Evolutionary conservation across 2,329 filamentous ascomycete genomes (phyloP).

Genomic region (Mariannaea sp.): DNA sequence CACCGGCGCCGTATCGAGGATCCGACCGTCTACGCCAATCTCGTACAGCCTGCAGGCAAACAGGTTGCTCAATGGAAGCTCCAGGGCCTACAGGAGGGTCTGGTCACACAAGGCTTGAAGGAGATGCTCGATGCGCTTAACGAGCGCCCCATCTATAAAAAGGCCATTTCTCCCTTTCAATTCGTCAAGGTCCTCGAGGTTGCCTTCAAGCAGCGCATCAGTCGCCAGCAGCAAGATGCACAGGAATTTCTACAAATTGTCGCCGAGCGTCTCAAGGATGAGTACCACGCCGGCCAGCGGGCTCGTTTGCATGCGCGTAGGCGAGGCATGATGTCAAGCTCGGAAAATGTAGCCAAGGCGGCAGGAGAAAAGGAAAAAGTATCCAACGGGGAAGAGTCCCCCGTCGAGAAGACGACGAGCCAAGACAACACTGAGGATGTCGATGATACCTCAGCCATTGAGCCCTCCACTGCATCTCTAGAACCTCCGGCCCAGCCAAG

Average conservation of each 20-base stretch:
- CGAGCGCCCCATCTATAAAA: slow-evolving; percentile 89
- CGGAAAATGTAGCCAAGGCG: slow-evolving; percentile 23
- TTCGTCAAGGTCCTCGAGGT: slow-evolving; percentile 84
- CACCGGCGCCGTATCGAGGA: slow-evolving; percentile 84
- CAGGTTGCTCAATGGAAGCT: slow-evolving; percentile 63
- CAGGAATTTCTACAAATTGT: slow-evolving; percentile 97
- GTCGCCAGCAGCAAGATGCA: slow-evolving; percentile 93
- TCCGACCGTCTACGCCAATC: slow-evolving; percentile 71
- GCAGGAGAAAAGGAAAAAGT: slow-evolving; percentile 27
- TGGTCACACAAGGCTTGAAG: slow-evolving; percentile 87
- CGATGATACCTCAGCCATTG: slow-evolving; percentile 29
- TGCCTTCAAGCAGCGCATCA: slow-evolving; percentile 89
- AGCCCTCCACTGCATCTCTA: slow-evolving; percentile 29
- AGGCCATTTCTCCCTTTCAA: slow-evolving; percentile 85
- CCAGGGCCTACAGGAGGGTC: slow-evolving; percentile 74
- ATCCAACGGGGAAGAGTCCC: slow-evolving; percentile 23
- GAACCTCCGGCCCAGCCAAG: slow-evolving; percentile 25
- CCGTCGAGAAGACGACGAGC: slow-evolving; percentile 15
- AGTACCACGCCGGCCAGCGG: slow-evolving; percentile 84
- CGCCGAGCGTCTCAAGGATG: slow-evolving; percentile 87
- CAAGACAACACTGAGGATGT: slow-evolving; percentile 17
- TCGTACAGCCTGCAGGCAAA: slow-evolving; percentile 55
- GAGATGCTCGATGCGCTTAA: slow-evolving; percentile 91
- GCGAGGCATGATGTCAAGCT: slow-evolving; percentile 31
- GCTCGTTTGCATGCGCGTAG: slow-evolving; percentile 65